Percentiles rank a stretch among this genome's conserved stretches.
Conservation (phyloP, 2,329 filamentous ascomycete species). For the Cryphonectria japonica region DNA sequence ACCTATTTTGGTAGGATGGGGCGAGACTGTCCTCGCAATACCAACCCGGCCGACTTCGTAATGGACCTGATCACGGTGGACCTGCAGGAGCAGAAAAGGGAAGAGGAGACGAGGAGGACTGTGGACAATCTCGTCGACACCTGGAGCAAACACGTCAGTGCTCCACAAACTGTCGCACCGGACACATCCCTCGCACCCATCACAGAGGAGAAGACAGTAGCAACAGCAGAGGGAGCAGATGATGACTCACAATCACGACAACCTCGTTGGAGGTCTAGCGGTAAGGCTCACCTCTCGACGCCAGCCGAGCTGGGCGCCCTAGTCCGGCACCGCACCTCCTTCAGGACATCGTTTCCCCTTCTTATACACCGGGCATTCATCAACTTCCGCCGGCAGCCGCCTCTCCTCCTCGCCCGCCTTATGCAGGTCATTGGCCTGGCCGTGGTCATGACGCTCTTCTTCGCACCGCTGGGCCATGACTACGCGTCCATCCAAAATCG, state of each 20-base stretch:
- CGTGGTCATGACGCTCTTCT: slow-evolving; percentile 69
- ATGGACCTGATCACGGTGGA: slow-evolving; percentile 78
- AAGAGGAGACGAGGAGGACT: slow-evolving; percentile 64
- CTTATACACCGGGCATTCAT: slow-evolving; percentile 69
- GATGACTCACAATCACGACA: slow-evolving; percentile 30
- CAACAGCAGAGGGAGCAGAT: background rate
- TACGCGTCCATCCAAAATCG: slow-evolving; percentile 74
- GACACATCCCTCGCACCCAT: slow-evolving; percentile 31
- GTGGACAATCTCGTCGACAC: slow-evolving; percentile 64
- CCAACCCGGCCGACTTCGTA: slow-evolving; percentile 78
- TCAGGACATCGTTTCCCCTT: slow-evolving; percentile 66
- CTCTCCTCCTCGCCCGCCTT: slow-evolving; percentile 64
- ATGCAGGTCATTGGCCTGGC: slow-evolving; percentile 70
- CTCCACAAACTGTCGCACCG: slow-evolving; percentile 2
- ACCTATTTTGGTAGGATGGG: slow-evolving; percentile 64
- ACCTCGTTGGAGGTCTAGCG: slow-evolving; percentile 28
- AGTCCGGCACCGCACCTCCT: slow-evolving; percentile 64
- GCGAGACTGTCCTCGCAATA: slow-evolving; percentile 67
- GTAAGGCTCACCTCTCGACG: slow-evolving; percentile 52
- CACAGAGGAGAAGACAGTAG: slow-evolving; percentile 25
- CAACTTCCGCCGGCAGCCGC: slow-evolving; percentile 70
- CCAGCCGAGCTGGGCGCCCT: slow-evolving; percentile 75
- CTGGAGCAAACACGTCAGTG: slow-evolving; percentile 49
- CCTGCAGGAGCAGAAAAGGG: slow-evolving; percentile 66
- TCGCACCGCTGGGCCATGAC: slow-evolving; percentile 70